A percentile compares a stretch with the other conserved stretches of the same genome.
These are phyloP conservation scores for Saccharomyces hybrid DNA, from an alignment of 1,139 yeast species.

Conservation along the genomic window DNA sequence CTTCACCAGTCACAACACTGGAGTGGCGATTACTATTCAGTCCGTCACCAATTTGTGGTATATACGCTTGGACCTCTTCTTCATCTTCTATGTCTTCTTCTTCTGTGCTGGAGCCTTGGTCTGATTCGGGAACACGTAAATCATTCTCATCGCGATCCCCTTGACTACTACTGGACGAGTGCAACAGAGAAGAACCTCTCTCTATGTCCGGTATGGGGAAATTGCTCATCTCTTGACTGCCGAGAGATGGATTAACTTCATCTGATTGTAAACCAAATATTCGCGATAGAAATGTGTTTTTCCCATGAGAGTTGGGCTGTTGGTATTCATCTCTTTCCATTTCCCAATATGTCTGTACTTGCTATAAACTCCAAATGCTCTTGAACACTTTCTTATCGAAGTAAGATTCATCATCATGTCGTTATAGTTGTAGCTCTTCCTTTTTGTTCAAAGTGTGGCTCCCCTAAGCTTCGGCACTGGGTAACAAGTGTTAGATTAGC, in stretches of 20 bases:
- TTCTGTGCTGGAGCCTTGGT: slow-evolving; percentile 25
- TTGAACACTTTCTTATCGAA: not conserved
- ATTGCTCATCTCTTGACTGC: slow-evolving; percentile 25
- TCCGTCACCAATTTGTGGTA: slow-evolving; percentile 5
- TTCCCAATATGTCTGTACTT: not conserved
- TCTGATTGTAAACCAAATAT: slow-evolving; percentile 36
- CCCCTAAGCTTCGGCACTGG: not conserved
- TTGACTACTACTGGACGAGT: not conserved
- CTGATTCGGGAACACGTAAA: slow-evolving; percentile 27
- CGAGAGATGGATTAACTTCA: slow-evolving; percentile 23
- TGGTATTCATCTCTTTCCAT: not conserved
- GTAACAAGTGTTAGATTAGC: not conserved
- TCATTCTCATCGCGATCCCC: slow-evolving; percentile 15
- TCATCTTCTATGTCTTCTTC: slow-evolving; percentile 9
- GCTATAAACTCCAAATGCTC: not conserved
- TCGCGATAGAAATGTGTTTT: slow-evolving; percentile 36
- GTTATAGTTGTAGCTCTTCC: not conserved
- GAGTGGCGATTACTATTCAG: slow-evolving; percentile 2
- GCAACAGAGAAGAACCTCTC: not conserved
- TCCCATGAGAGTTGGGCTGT: slow-evolving; percentile 9
- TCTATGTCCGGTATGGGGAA: slow-evolving; percentile 9
- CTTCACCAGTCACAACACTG: not conserved
- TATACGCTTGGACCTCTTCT: slow-evolving; percentile 1
- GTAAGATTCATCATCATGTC: not conserved
- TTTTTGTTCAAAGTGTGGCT: not conserved